These are phyloP conservation scores for Trametes versicolor DNA, from an alignment of 1,284 basidiomycete genomes.

Conservation along the genomic window DNA sequence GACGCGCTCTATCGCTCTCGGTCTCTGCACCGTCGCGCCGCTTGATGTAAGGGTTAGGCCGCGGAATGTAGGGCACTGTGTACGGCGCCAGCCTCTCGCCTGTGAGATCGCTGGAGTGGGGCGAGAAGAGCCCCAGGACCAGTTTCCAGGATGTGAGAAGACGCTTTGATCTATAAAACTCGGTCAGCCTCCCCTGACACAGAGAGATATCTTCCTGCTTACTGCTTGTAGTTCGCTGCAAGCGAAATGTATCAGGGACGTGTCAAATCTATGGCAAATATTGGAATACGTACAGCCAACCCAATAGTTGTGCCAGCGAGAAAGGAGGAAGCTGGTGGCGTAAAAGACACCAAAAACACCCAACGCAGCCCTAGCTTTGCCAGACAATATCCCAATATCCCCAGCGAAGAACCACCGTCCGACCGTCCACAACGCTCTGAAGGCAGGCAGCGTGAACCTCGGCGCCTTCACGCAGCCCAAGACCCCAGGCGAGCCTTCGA, in stretches of 20 bases:
- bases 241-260: slow-evolving; percentile 6
- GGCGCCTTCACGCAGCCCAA: slow-evolving; percentile 15
- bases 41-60: slow-evolving; percentile 41
- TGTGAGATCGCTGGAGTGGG: slow-evolving; percentile 29
- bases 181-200: background rate
- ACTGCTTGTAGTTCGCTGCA: slow-evolving; percentile 50
- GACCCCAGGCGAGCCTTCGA: background rate
- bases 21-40: slow-evolving; percentile 20
- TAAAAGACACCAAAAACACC: slow-evolving; percentile 31
- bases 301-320: slow-evolving; percentile 57
- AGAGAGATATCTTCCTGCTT: slow-evolving; percentile 3
- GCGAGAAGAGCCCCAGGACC: slow-evolving; percentile 42
- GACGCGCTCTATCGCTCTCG: slow-evolving; percentile 7
- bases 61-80: slow-evolving; percentile 36
- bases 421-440: slow-evolving; percentile 12
- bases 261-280: background rate
- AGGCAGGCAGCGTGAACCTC: background rate
- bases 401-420: slow-evolving; percentile 29
- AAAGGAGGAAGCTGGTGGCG: slow-evolving; percentile 41
- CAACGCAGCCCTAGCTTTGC: slow-evolving; percentile 21
- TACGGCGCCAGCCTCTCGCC: slow-evolving; percentile 31
- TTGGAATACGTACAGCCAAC: slow-evolving; percentile 45
- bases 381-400: background rate
- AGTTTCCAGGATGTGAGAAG: slow-evolving; percentile 51
- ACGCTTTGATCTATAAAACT: slow-evolving; percentile 43